Conservation (phyloP, 129 eudicot species). For the Flaveria robusta region DNA sequence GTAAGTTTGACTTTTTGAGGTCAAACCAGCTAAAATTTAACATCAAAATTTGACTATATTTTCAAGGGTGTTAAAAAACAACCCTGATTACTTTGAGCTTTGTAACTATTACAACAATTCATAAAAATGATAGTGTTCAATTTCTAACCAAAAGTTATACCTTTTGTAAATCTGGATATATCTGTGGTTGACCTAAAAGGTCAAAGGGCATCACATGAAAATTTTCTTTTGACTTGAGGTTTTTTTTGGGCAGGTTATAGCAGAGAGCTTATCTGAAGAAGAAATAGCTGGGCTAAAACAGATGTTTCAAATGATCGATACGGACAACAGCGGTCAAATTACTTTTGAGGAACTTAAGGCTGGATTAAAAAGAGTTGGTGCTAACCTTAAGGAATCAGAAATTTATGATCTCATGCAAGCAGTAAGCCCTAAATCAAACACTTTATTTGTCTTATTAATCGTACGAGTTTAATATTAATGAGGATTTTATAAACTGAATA, state of each 20-base stretch:
- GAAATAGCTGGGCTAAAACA: constrained; percentile 86
- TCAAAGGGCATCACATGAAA: constrained; percentile 11
- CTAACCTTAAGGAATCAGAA: constrained; percentile 77
- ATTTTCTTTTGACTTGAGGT: neutral
- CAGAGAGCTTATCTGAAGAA: constrained; percentile 78
- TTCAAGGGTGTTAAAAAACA: neutral
- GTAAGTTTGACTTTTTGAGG: constrained; percentile 47
- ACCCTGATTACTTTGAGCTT: neutral
- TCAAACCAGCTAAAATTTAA: neutral
- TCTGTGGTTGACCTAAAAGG: constrained; percentile 2
- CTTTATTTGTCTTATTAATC: neutral
- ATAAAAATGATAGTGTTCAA: neutral
- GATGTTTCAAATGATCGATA: constrained; percentile 76
- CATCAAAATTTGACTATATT: neutral
- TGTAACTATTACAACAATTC: neutral
- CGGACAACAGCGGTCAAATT: constrained; percentile 78
- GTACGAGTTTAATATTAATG: neutral
- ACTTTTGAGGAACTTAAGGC: constrained; percentile 79
- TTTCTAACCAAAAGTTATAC: neutral
- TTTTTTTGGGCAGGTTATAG: constrained; percentile 52
- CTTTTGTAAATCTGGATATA: constrained; percentile 1
- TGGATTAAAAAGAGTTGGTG: constrained; percentile 70
- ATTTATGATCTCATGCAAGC: constrained; percentile 86
- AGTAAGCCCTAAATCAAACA: constrained; percentile 45
- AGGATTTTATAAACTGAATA: neutral